Conservation (phyloP, 768 basidiomycete genomes). For the Kwoniella sp. region DNA sequence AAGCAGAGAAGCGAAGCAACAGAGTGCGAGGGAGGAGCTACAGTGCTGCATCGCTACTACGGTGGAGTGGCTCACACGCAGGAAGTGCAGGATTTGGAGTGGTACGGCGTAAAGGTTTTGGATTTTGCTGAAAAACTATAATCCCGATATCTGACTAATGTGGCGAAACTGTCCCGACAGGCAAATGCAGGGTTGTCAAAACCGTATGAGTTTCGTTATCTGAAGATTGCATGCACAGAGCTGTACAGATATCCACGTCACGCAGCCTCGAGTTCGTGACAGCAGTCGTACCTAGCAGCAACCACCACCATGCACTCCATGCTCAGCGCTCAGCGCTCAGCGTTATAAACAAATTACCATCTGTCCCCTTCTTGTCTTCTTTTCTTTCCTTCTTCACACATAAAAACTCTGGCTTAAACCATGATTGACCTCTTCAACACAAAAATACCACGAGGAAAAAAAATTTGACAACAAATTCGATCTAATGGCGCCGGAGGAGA, state of each 20-base stretch:
- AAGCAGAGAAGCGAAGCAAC: too few species aligned
- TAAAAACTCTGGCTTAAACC: conserved; percentile 43
- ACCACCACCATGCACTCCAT: too few species aligned
- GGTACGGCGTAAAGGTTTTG: conserved; percentile 7
- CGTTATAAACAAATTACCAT: neutral
- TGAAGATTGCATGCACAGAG: too few species aligned
- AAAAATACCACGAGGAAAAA: conserved; percentile 12
- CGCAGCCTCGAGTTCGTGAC: too few species aligned
- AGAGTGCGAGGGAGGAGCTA: neutral
- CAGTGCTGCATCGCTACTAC: too few species aligned
- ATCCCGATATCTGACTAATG: conserved; percentile 9
- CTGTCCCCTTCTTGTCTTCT: neutral
- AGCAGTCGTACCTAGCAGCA: neutral
- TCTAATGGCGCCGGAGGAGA: conserved; percentile 48
- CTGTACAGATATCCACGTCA: too few species aligned
- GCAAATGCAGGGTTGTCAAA: neutral
- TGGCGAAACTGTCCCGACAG: conserved; percentile 23
- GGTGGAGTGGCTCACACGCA: neutral
- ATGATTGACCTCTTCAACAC: conserved; percentile 24
- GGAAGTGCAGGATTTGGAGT: neutral
- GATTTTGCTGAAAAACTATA: conserved; percentile 11
- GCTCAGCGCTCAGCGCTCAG: too few species aligned
- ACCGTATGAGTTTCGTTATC: neutral
- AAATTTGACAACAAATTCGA: conserved; percentile 8
- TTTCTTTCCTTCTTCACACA: conserved; percentile 34